phyloP scores from a whole-genome alignment of 2,329 filamentous ascomycete genomes.

The Amauroascus verrucosus region DNA sequence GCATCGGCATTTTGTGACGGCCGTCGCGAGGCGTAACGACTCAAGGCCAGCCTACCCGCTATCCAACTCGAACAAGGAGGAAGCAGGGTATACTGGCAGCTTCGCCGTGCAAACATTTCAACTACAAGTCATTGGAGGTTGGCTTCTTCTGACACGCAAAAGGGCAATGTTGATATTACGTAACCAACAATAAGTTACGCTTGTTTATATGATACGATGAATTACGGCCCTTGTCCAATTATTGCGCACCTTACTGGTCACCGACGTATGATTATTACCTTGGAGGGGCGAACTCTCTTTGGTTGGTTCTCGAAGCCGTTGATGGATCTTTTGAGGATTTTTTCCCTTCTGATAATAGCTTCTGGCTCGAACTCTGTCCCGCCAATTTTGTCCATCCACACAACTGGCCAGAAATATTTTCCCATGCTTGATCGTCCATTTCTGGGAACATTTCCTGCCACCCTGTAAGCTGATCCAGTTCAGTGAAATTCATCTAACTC shows the following conservation, averaged over 20 bases:
- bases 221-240: no score
- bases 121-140: background rate
- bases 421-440: background rate
- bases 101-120: slow-evolving; percentile 5
- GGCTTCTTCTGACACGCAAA: no score
- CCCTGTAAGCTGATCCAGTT: background rate
- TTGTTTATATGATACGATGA: no score
- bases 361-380: background rate
- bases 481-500: no score
- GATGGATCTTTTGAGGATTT: no score
- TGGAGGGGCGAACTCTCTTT: no score
- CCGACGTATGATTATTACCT: no score
- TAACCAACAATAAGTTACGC: no score
- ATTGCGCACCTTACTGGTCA: no score
- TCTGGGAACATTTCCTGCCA: background rate
- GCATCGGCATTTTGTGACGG: background rate
- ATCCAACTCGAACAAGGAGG: background rate
- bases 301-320: no score
- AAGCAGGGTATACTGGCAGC: background rate
- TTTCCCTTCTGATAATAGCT: background rate
- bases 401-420: background rate
- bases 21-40: background rate
- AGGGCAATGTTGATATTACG: no score
- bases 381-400: background rate
- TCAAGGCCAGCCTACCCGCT: background rate